phyloP scores from a whole-genome alignment of 192 early-diverging fungal species.

The Mortierella claussenii region DNA sequence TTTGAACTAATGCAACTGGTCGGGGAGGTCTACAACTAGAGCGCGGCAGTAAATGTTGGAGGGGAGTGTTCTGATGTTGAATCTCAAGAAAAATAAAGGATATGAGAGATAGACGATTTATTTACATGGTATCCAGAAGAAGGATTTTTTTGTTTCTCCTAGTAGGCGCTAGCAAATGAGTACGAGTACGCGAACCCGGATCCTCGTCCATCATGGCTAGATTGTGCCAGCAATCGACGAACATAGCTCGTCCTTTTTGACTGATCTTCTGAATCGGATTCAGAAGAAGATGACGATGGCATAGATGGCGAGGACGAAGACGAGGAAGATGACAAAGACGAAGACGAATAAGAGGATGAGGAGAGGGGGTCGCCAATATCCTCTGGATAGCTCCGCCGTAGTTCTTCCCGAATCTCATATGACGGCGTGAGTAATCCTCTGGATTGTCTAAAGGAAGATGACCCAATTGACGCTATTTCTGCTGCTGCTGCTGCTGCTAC shows the following conservation, averaged over 20 bases:
- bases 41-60: too few relatives aligned
- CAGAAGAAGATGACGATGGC: neutral
- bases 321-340: too few relatives aligned
- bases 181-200: neutral
- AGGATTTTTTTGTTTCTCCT: neutral
- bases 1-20: constrained; percentile 64
- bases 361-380: too few relatives aligned
- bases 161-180: neutral
- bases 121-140: neutral
- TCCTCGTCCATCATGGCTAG: neutral
- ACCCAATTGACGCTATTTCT: too few relatives aligned
- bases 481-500: too few relatives aligned
- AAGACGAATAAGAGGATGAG: too few relatives aligned
- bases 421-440: too few relatives aligned
- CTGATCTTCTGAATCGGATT: neutral
- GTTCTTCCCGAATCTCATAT: too few relatives aligned
- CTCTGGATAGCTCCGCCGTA: too few relatives aligned
- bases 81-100: too few relatives aligned
- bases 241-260: neutral
- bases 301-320: neutral
- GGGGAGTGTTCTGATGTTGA: too few relatives aligned
- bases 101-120: constrained; percentile 1
- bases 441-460: too few relatives aligned
- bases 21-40: constrained; percentile 44
- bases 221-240: neutral